phyloP scores from a whole-genome alignment of 1,284 basidiomycete genomes.

The Moesziomyces sp. region DNA sequence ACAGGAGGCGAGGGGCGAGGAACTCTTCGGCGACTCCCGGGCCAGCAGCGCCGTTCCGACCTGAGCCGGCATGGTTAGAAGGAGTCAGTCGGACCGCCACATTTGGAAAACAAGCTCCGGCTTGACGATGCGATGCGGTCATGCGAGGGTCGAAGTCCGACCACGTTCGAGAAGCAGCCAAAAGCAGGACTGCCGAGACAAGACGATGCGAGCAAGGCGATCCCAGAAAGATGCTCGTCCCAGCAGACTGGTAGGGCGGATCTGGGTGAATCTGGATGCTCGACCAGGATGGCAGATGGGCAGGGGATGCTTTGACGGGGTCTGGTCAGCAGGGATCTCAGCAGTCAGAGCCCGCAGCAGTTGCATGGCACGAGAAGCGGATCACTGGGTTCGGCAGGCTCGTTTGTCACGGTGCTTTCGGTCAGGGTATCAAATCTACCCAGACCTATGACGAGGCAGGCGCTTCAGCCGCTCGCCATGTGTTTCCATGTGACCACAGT shows the following conservation, averaged over 20 bases:
- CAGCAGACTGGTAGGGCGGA: not conserved
- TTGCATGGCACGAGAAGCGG: not conserved
- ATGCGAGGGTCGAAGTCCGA: not conserved
- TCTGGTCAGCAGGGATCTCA: not conserved
- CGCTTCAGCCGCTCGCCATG: no score
- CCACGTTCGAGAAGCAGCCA: not conserved
- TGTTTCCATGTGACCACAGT: no score
- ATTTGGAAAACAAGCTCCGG: slow-evolving; percentile 11
- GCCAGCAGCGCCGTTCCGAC: slow-evolving; percentile 35
- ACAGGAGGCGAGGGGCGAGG: slow-evolving; percentile 45
- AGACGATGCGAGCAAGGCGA: not conserved
- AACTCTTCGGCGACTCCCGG: slow-evolving; percentile 43
- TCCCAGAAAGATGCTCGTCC: no score
- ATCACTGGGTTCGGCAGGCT: no score
- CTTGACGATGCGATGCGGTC: no score
- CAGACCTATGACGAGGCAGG: no score
- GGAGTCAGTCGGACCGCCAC: slow-evolving; percentile 10
- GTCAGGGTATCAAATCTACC: not conserved
- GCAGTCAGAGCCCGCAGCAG: not conserved
- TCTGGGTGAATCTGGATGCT: not conserved
- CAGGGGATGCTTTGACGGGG: not conserved
- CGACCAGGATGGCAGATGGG: not conserved
- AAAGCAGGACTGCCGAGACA: not conserved
- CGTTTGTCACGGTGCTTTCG: not conserved
- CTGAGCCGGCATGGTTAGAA: not conserved